Base-by-base conservation (phyloP, 2,329 filamentous ascomycete genomes). In the Coniochaeta sp. region DNA sequence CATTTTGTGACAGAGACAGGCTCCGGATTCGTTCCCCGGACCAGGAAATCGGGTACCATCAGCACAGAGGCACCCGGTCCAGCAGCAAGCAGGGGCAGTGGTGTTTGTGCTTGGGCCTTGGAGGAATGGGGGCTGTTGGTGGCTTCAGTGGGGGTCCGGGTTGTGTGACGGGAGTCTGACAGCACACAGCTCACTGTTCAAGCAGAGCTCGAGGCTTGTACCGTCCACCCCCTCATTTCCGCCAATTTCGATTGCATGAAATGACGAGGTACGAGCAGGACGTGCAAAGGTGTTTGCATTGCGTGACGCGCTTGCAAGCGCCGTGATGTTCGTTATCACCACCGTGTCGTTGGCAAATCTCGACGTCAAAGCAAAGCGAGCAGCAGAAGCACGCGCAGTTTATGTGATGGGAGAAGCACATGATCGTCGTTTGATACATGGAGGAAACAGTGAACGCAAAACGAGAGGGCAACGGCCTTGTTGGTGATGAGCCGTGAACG, bases 21-120 rank as follows among this genome's bases (percentile, higher is more conserved):
- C 48, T 16, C 22, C 31, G 30, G 22, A 27, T 26, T 8, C 33
- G 14, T 50, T 50, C 48, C 48, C 48, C 48, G 48, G 48, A 50
- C 48, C 31, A 20, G 48, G 48, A 38, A 28, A 28, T 24, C 14
- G 22, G 20, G 32, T n/a, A n/a, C n/a, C n/a, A n/a, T n/a, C n/a
- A n/a, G n/a, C n/a, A n/a, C n/a, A 24, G 20, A 26, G 12, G 26
- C 38, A 42, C 38, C n/a, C n/a, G n/a, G n/a, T n/a, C n/a, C n/a
- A n/a, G n/a, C n/a, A n/a, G n/a, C n/a, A n/a, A 27, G 48, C 31
- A 38, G 26, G 48, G 48, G 32, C 33, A 38, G 48, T 50, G 20
- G 38, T 26, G 38, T 42, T 42, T 42, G 38, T 42, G 20, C 20
- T 22, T 22, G 35, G 35, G 18, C 10, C 20, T 22, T 22, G 35